Base-by-base conservation (phyloP, 2,329 filamentous ascomycete species). In the Aspergillus brasiliensis region DNA sequence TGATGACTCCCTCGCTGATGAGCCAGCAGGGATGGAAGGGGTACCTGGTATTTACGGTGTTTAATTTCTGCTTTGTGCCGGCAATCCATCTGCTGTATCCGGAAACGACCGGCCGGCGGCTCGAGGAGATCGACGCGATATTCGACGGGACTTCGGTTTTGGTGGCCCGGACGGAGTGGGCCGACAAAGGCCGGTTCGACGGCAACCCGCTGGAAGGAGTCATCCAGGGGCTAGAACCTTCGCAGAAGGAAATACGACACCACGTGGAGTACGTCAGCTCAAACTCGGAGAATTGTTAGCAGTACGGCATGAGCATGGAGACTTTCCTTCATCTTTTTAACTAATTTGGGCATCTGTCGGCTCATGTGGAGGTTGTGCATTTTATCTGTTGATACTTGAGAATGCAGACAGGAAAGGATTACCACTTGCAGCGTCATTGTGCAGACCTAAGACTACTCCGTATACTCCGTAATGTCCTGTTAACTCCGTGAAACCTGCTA, bases 21-120 rank as follows among this genome's bases (percentile, higher is more conserved):
- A 70, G 77, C 21, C 81, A 78, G 23, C 73, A 84, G 0, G 76
- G 79, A 6, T 85, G 81, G 76, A 78, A 78, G 56, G 85, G 82
- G 57, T 85, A 80, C 73, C 77, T 85, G 31, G 78, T 84, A 62
- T 86, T 83, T 71, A 63, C 64, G 15, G 62, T 67, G 3, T 31
- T 68, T 13, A 68, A 67, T 40, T 58, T 62, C 17, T 56, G 57
- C 8, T 69, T 69, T 56, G 51, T 69, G 10, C 65, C 66, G 8
- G 62, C 62, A 34, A 64, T 63, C 10, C 68, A 62, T 44, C 51
- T 68, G 10, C 68, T 67, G 56, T 68, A 68, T 53, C 64, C 63
- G 10, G 68, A 69, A 57, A 70, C 68, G 0, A 64, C 67, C 13
- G 73, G 72, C 38, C 65, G 74, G 15, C 72, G 70, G 2, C 64